Base-by-base conservation (phyloP, 2,329 filamentous ascomycete genomes). In the Ceratocystis eucalypticola region DNA sequence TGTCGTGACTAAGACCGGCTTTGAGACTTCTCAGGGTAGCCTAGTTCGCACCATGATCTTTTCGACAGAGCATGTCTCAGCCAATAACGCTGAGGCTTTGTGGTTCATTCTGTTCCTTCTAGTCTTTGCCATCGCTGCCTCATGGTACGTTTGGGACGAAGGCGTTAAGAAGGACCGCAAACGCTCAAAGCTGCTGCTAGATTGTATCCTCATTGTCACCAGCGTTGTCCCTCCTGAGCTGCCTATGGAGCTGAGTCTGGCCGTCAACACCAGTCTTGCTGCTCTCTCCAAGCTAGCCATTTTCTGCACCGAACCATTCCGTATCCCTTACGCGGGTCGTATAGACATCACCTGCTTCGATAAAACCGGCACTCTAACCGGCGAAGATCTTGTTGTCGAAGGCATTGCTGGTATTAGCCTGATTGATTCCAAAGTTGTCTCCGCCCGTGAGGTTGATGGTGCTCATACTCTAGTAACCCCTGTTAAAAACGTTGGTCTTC, bases 21-120 rank as follows among this genome's bases (percentile, higher is more conserved):
- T 99, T 73, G 95, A 99, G 78, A 99, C 94, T 10, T 97, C 93
- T 66, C 95, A 99, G 77, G 94, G 94, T 69, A 96, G 91, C 76
- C 84, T 99, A 68, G 94, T 99, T 68, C 89, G 94, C 69, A 99
- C 94, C 71, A 99, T 99, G 94, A 99, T 99, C 73, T 99, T 96
- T 79, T 96, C 95, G 1, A 99, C 94, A 1, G 94, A 99, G 76
- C 91, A 93, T 70, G 93, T 99, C 28, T 97, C 93, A n/a, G 94
- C 94, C 71, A 96, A 96, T 78, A 97, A 99, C 73, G 87, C 87
- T 57, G 94, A 99, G 77, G 94, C 94, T 1, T 79, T 99, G n/a
- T 82, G 96, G 69, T 99, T 99, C 79, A 99, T 99, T 70, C 82
- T 99, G 68, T 99, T 99, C 82, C 83, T 99, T 33, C 84, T 96